Percentiles rank a stretch among this genome's conserved stretches.
These are phyloP conservation scores for Sphagnum contortum DNA, from an alignment of 225 moss, liverwort and hornwort genomes.

Conservation along the genomic window DNA sequence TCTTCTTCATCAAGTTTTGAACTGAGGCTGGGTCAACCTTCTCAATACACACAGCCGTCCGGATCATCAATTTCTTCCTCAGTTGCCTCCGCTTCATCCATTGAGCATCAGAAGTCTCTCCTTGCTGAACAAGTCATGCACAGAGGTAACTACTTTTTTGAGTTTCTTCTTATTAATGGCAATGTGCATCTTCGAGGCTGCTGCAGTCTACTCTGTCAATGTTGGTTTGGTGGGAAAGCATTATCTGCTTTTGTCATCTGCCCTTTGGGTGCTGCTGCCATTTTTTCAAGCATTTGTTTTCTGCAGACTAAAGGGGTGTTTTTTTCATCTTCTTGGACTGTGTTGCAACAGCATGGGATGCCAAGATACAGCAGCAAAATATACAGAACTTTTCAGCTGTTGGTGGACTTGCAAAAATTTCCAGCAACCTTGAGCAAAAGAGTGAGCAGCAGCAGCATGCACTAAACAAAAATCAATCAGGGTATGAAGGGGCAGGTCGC, in stretches of 20 bases:
- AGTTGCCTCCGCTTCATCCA: constrained; percentile 17
- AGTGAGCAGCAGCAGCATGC: constrained; percentile 22
- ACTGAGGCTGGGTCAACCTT: constrained; percentile 89
- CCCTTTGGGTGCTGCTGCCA: no score
- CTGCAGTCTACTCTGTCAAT: no score
- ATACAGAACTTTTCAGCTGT: constrained; percentile 23
- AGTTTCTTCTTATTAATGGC: no score
- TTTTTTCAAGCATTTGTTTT: no score
- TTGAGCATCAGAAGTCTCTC: constrained; percentile 36
- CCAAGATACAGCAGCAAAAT: constrained; percentile 38
- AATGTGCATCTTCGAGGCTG: no score
- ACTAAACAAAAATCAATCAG: constrained; percentile 16
- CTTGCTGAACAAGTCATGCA: constrained; percentile 47
- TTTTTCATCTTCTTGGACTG: no score
- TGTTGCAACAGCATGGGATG: constrained; percentile 38
- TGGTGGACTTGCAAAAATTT: constrained; percentile 18
- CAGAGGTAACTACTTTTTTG: constrained; percentile 33
- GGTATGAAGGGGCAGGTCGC: constrained; percentile 25
- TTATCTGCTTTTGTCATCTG: no score
- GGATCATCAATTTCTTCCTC: constrained; percentile 48
- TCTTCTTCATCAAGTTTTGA: constrained; percentile 63
- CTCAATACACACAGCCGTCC: constrained; percentile 64
- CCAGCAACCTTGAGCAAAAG: constrained; percentile 28
- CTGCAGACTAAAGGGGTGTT: no score
- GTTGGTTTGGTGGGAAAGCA: no score